Conservation (phyloP, 139 green algal species). For the Tetradesmus obliquus region DNA sequence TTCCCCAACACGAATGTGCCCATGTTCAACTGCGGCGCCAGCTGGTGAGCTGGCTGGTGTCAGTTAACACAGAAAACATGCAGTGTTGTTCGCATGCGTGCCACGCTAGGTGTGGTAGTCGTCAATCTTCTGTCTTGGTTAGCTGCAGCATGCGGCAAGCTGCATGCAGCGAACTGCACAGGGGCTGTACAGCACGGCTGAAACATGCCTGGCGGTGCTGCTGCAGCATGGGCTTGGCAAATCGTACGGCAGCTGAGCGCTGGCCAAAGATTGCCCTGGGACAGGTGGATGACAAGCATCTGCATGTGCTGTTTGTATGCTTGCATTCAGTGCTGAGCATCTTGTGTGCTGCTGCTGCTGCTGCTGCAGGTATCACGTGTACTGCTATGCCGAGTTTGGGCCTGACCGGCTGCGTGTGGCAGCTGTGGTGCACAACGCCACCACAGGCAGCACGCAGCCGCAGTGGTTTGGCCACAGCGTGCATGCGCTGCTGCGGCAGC, state of each 20-base stretch:
- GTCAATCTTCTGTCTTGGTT: no score
- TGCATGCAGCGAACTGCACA: no score
- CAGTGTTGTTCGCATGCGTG: no score
- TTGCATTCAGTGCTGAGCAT: background rate
- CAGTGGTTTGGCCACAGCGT: slow-evolving; percentile 44
- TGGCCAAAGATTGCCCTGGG: no score
- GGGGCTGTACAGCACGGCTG: no score
- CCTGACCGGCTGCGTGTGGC: slow-evolving; percentile 35
- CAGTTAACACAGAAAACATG: no score
- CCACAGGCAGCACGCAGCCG: background rate
- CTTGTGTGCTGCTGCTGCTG: background rate
- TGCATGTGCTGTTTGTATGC: background rate
- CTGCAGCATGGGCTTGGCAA: no score
- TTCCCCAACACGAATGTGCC: slow-evolving; percentile 42
- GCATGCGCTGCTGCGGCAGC: slow-evolving; percentile 28
- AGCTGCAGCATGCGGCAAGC: no score
- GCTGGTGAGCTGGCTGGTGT: background rate
- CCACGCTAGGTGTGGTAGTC: no score
- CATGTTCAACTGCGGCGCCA: slow-evolving; percentile 51
- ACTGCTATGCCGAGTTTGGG: slow-evolving; percentile 47
- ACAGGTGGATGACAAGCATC: background rate
- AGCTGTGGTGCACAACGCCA: slow-evolving; percentile 43
- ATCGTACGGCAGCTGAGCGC: no score
- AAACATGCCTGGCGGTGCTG: no score
- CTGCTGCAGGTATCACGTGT: slow-evolving; percentile 38